These are phyloP conservation scores for Ophiostoma piceae DNA, from an alignment of 2,329 filamentous ascomycete species.

Conservation along the genomic window DNA sequence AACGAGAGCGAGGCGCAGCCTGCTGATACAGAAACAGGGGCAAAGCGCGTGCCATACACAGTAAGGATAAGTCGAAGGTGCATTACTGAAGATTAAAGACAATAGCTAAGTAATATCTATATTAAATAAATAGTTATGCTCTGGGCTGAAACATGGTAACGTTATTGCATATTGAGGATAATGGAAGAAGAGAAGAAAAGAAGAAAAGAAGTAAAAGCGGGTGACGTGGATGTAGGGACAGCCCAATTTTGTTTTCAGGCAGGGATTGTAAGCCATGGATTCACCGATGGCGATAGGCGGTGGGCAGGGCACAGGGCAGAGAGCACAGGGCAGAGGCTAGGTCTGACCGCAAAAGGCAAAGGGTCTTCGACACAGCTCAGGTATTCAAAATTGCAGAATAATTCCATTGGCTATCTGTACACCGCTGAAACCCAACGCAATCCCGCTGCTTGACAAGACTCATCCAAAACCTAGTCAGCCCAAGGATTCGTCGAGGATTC, in stretches of 20 bases:
- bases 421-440: background rate
- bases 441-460: background rate
- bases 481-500: background rate
- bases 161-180: background rate
- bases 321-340: background rate
- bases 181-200: background rate
- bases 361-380: background rate
- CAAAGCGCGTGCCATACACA: background rate
- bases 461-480: background rate
- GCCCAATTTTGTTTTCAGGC: background rate
- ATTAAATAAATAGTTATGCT: background rate
- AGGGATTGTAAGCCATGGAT: background rate
- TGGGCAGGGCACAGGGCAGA: background rate
- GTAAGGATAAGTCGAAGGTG: background rate
- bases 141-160: background rate
- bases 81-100: background rate
- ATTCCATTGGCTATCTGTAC: background rate
- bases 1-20: conserved; percentile 1
- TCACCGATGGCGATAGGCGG: conserved; percentile 7
- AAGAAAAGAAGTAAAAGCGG: background rate
- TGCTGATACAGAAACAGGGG: background rate
- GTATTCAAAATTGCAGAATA: background rate
- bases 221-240: background rate
- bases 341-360: background rate
- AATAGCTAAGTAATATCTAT: background rate